Evolutionary conservation across 1,139 yeast genomes (phyloP).

Genomic region (Candida sp.): DNA sequence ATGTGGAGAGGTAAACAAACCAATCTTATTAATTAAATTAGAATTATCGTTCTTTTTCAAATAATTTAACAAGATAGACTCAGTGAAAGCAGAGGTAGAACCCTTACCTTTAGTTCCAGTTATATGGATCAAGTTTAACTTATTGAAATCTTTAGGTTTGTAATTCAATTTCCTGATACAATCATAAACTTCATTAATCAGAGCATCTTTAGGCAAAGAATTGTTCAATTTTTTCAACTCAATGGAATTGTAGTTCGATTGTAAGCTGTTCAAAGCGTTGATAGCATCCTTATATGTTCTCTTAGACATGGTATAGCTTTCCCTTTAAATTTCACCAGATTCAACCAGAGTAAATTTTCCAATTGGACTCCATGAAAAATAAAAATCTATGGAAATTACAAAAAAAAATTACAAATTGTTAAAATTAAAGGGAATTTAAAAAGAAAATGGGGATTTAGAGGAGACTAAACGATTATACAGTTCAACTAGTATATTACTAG

Average conservation of each 20-base stretch:
- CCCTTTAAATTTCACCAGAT: too few species aligned
- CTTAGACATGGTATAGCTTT: not conserved
- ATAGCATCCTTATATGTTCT: slow-evolving; percentile 69
- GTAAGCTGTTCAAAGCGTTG: slow-evolving; percentile 77
- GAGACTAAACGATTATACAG: too few species aligned
- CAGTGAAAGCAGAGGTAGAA: slow-evolving; percentile 93
- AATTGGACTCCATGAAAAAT: too few species aligned
- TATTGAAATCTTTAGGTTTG: slow-evolving; percentile 62
- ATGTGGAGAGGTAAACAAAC: slow-evolving; percentile 95
- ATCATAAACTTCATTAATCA: slow-evolving; percentile 81
- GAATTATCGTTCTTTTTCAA: slow-evolving; percentile 4
- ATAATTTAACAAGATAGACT: slow-evolving; percentile 73
- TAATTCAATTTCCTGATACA: slow-evolving; percentile 91
- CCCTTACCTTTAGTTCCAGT: slow-evolving; percentile 99
- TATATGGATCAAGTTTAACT: slow-evolving; percentile 78
- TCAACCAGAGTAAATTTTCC: too few species aligned
- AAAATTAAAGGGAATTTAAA: too few species aligned
- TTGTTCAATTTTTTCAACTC: slow-evolving; percentile 82
- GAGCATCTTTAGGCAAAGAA: slow-evolving; percentile 42
- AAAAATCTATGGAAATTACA: too few species aligned
- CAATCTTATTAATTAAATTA: slow-evolving; percentile 53
- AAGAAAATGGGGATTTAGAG: too few species aligned
- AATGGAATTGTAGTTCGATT: slow-evolving; percentile 86
- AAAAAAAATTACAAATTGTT: too few species aligned
- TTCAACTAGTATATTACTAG: too few species aligned